A percentile compares a stretch with the other conserved stretches of the same genome.
Evolutionary conservation across 805 yeast genomes (phyloP).

Genomic region (Monosporozyma servazzii): DNA sequence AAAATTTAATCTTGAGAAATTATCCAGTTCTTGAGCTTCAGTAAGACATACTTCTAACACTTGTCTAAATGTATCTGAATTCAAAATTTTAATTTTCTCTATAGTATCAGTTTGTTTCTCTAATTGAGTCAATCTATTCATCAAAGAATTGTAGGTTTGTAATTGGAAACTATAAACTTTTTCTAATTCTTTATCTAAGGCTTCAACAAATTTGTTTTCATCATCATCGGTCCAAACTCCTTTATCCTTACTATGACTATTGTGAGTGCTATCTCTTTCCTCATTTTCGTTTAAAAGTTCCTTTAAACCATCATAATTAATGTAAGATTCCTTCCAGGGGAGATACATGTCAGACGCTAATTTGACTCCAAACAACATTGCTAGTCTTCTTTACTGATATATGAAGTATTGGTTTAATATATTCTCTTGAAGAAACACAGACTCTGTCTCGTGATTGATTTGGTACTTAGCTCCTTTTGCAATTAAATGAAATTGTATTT

Average conservation of each 20-base stretch:
- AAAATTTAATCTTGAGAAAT: conserved; percentile 82
- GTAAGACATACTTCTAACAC: conserved; percentile 66
- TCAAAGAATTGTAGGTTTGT: conserved; percentile 58
- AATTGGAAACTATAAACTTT: conserved; percentile 69
- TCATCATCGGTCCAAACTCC: conserved; percentile 56
- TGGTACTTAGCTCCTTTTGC: background rate
- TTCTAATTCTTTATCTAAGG: conserved; percentile 60
- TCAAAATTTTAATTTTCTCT: conserved; percentile 34
- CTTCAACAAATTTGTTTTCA: conserved; percentile 58
- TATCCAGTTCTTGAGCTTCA: conserved; percentile 77
- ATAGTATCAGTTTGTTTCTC: conserved; percentile 49
- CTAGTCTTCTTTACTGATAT: background rate
- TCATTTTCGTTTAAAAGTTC: conserved; percentile 52
- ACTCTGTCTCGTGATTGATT: background rate
- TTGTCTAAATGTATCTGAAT: conserved; percentile 52
- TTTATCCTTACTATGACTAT: background rate
- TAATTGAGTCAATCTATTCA: conserved; percentile 51
- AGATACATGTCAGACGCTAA: conserved; percentile 71
- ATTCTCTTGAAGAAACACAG: background rate
- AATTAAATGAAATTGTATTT: background rate
- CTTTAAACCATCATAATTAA: conserved; percentile 57
- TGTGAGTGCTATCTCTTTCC: conserved; percentile 1
- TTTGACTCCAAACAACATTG: conserved; percentile 81
- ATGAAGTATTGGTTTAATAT: background rate
- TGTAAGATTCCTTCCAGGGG: conserved; percentile 78